Evolutionary conservation across 2,329 filamentous ascomycete genomes (phyloP).

Genomic region (Claviceps fusiformis): DNA sequence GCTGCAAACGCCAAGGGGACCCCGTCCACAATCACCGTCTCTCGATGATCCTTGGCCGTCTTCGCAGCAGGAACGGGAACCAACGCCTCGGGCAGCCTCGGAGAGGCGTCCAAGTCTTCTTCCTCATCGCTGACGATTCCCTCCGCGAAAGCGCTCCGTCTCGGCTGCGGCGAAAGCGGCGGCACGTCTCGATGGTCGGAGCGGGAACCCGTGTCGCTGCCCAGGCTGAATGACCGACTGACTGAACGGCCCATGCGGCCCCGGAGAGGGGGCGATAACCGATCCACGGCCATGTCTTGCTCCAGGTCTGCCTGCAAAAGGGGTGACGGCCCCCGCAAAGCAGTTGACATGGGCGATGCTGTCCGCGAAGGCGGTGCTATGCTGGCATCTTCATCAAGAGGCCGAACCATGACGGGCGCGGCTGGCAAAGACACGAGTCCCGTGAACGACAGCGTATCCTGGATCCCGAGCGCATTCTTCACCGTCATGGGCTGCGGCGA

Average conservation of each 20-base stretch:
- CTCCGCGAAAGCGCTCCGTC: conserved; percentile 15
- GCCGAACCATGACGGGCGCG: too few relatives aligned
- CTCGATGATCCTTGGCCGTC: conserved; percentile 11
- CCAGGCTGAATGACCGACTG: conserved; percentile 23
- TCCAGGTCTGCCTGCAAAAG: conserved; percentile 23
- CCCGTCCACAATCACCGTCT: conserved; percentile 18
- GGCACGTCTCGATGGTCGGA: conserved; percentile 23
- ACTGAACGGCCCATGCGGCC: conserved; percentile 17
- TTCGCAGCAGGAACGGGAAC: too few relatives aligned
- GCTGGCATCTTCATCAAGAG: too few relatives aligned
- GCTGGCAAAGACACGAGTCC: background rate
- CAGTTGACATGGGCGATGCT: conserved; percentile 15
- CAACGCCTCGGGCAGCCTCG: too few relatives aligned
- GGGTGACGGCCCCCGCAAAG: conserved; percentile 19
- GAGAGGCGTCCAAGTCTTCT: conserved; percentile 13
- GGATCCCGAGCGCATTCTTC: conserved; percentile 21
- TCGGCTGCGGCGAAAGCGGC: conserved; percentile 20
- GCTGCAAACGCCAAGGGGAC: conserved; percentile 17
- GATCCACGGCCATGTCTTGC: conserved; percentile 24
- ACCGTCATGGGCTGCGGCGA: conserved; percentile 9
- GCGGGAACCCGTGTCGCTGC: conserved; percentile 15
- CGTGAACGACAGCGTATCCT: conserved; percentile 11
- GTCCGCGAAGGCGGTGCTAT: conserved; percentile 12
- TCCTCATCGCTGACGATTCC: conserved; percentile 8
- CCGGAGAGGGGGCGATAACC: conserved; percentile 21